Evolutionary conservation across 495 filamentous ascomycete species (phyloP).

Genomic region (Aspergillus cavernicola): DNA sequence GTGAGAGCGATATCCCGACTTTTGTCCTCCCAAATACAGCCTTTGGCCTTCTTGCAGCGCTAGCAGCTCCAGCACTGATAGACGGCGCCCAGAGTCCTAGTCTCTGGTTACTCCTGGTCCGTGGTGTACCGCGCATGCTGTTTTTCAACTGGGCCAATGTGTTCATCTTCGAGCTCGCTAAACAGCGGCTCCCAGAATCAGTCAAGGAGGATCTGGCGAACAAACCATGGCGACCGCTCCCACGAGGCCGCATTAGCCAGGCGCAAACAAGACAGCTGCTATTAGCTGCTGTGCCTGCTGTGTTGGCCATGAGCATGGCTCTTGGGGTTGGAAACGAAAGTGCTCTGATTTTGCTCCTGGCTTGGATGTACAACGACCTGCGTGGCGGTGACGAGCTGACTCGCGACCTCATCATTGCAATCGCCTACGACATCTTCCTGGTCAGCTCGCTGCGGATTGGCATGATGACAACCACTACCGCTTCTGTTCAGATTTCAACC

Average conservation of each 20-base stretch:
- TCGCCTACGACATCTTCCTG: constrained; percentile 35
- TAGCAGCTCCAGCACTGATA: too few species aligned
- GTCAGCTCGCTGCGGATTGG: constrained; percentile 24
- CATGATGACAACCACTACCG: too few species aligned
- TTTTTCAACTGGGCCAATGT: too few species aligned
- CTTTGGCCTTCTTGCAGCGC: too few species aligned
- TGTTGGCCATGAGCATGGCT: constrained; percentile 22
- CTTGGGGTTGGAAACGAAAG: constrained; percentile 36
- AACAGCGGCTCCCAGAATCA: constrained; percentile 46
- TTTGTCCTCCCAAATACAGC: too few species aligned
- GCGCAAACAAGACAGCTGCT: constrained; percentile 34
- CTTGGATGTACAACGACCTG: constrained; percentile 55
- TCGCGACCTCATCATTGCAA: constrained; percentile 45
- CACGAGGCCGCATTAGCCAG: constrained; percentile 33
- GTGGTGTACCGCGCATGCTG: too few species aligned
- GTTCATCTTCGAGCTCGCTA: too few species aligned
- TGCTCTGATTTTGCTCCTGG: constrained; percentile 33
- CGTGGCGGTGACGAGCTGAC: constrained; percentile 40
- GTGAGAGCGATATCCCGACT: too few species aligned
- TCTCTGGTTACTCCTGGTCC: too few species aligned
- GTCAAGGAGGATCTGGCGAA: constrained; percentile 52
- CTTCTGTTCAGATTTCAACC: neutral
- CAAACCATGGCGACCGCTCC: constrained; percentile 58
- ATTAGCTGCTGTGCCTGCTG: constrained; percentile 31
- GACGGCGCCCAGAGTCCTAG: too few species aligned